Evolutionary conservation across 768 basidiomycete genomes (phyloP).

Genomic region (Suillus spraguei): DNA sequence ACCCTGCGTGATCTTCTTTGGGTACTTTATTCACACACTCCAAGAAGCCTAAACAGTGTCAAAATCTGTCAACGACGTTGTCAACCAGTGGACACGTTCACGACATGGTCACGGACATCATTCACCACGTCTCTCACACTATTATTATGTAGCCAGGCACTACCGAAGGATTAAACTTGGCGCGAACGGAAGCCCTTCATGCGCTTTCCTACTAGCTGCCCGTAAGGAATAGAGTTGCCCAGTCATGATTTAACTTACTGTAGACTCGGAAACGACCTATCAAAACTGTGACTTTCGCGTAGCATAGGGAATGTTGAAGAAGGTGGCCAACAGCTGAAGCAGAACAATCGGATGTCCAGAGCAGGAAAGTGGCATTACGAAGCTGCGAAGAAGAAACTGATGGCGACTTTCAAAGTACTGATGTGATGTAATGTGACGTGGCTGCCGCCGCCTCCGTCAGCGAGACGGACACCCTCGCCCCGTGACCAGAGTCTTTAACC

Average conservation of each 20-base stretch:
- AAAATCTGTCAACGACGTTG: not conserved
- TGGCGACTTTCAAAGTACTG: not conserved
- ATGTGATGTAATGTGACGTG: too few species aligned
- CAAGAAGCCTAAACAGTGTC: not conserved
- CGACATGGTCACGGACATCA: not conserved
- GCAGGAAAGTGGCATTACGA: not conserved
- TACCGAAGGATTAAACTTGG: not conserved
- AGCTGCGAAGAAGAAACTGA: not conserved
- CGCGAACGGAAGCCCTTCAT: not conserved
- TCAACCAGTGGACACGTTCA: not conserved
- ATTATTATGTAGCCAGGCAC: not conserved
- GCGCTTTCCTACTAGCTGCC: not conserved
- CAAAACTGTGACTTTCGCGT: not conserved
- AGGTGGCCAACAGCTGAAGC: not conserved
- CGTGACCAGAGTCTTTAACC: not conserved
- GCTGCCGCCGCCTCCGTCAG: too few species aligned
- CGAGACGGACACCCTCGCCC: not conserved
- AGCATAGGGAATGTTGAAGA: not conserved
- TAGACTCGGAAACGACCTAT: not conserved
- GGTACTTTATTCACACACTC: conserved; percentile 1
- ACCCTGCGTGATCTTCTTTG: not conserved
- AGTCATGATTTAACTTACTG: too few species aligned
- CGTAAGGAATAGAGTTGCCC: not conserved
- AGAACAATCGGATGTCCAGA: not conserved
- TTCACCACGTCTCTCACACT: not conserved